Percentiles rank a stretch among this genome's conserved stretches.
phyloP scores from a whole-genome alignment of 805 yeast species.

The Candida qinlingensis region DNA sequence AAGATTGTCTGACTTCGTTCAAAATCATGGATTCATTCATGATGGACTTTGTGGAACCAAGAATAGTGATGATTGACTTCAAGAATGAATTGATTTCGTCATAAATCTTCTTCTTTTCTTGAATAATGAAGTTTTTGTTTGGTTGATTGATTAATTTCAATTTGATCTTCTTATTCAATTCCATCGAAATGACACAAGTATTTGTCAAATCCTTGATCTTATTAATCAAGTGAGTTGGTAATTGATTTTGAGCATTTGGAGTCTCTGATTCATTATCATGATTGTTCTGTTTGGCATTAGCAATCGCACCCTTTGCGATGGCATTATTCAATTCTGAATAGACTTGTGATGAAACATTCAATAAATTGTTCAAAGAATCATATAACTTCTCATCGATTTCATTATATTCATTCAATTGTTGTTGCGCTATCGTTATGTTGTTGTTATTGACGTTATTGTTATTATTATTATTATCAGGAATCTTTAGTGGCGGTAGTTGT shows the following conservation, averaged over 20 bases:
- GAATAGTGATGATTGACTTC: slow-evolving; percentile 75
- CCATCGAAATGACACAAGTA: slow-evolving; percentile 76
- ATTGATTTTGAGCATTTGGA: slow-evolving; percentile 16
- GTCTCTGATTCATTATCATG: slow-evolving; percentile 25
- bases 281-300: slow-evolving; percentile 34
- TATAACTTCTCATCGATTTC: slow-evolving; percentile 66
- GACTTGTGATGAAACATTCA: slow-evolving; percentile 69
- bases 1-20: slow-evolving; percentile 71
- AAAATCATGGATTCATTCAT: slow-evolving; percentile 77
- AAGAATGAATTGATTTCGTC: slow-evolving; percentile 80
- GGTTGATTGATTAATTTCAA: slow-evolving; percentile 43
- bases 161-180: slow-evolving; percentile 65
- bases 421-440: slow-evolving; percentile 16
- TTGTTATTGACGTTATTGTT: not conserved
- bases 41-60: slow-evolving; percentile 77
- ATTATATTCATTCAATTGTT: slow-evolving; percentile 29
- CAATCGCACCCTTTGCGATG: slow-evolving; percentile 58
- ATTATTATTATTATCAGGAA: slow-evolving; percentile 14
- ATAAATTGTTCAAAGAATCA: slow-evolving; percentile 56
- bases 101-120: slow-evolving; percentile 65
- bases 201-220: slow-evolving; percentile 73
- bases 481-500: slow-evolving; percentile 23
- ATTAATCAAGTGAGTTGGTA: slow-evolving; percentile 40
- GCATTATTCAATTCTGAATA: slow-evolving; percentile 68
- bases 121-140: slow-evolving; percentile 35